Percentiles rank a stretch among this genome's conserved stretches.
Conservation (phyloP, 2,329 filamentous ascomycete species). For the Talaromyces atroroseus region DNA sequence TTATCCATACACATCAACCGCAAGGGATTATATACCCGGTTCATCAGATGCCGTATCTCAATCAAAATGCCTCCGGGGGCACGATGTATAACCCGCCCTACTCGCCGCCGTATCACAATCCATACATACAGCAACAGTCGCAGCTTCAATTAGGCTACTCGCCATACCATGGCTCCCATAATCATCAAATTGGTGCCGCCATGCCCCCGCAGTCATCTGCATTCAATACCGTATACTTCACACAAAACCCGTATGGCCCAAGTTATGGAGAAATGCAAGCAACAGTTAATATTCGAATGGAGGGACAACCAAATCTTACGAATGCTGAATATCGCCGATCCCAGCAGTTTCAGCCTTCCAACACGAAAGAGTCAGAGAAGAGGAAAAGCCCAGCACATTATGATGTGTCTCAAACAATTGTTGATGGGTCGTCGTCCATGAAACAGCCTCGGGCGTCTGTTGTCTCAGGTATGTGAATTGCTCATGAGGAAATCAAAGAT, state of each 20-base stretch:
- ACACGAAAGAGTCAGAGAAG: slow-evolving; percentile 17
- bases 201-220: slow-evolving; percentile 17
- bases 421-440: slow-evolving; percentile 31
- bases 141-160: slow-evolving; percentile 20
- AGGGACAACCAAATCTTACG: slow-evolving; percentile 5
- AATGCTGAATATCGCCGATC: slow-evolving; percentile 2
- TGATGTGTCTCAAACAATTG: slow-evolving; percentile 33
- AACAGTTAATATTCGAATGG: slow-evolving; percentile 7
- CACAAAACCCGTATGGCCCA: slow-evolving; percentile 20
- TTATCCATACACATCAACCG: slow-evolving; percentile 18
- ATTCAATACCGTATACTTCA: slow-evolving; percentile 24
- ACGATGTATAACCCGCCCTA: slow-evolving; percentile 24
- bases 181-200: slow-evolving; percentile 16
- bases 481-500: neutral
- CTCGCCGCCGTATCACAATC: slow-evolving; percentile 21
- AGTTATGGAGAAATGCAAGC: slow-evolving; percentile 18
- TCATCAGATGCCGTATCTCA: slow-evolving; percentile 16
- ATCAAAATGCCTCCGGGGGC: slow-evolving; percentile 14
- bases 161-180: slow-evolving; percentile 18
- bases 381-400: slow-evolving; percentile 19
- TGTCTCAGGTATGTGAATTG: neutral
- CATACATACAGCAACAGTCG: slow-evolving; percentile 24
- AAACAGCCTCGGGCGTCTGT: slow-evolving; percentile 16
- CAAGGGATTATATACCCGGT: slow-evolving; percentile 28
- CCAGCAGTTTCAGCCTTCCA: slow-evolving; percentile 26